Evolutionary conservation across 345 rosid genomes (phyloP), one percentile per base, ranked within the genome.

Genomic region (Mercurialis annua): DNA sequence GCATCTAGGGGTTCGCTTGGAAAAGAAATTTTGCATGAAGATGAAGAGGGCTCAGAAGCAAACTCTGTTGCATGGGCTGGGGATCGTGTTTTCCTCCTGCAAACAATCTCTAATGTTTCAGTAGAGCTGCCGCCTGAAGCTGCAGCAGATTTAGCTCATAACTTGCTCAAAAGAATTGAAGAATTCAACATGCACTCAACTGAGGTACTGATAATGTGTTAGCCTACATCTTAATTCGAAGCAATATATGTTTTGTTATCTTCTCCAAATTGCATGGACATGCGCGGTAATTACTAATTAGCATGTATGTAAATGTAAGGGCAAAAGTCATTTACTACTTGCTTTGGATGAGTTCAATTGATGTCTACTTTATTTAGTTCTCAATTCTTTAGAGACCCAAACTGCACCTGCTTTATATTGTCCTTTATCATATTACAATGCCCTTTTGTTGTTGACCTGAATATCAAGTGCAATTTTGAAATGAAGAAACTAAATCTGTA

Each of bases 101-200:
- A 84, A 86, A 90, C 99, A 67, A 87, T 91, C 73, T 87, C 99
- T 51, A 82, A 87, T 75, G 95, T 91, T 69, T 85, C 99, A 46
- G 83, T 86, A 48, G 91, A 87, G 86, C 80, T 94, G 69, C 96
- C 95, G 31, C 70, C 91, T 15, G 89, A 83, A 74, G 80, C 90
- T 80, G 92, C 99, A 30, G 91, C 99, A 76, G 92, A 87, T 72
- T 84, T 91, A 68, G 96, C 95, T 62, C 86, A 87, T 77, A 87
- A 89, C 66, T 83, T 89, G 81, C 90, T 91, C 67, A 81, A 81
- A 79, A 68, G 85, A 73, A 86, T 89, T 59, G 92, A 89, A 76
- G 84, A 83, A 71, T 94, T 91, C 82, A 79, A 82, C 81, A 85
- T 81, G 87, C 97, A 94, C 74, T 78, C 82, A 44, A 90, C 95